Evolutionary conservation across 768 basidiomycete genomes (phyloP).

Genomic region (Cubamyces sp.): DNA sequence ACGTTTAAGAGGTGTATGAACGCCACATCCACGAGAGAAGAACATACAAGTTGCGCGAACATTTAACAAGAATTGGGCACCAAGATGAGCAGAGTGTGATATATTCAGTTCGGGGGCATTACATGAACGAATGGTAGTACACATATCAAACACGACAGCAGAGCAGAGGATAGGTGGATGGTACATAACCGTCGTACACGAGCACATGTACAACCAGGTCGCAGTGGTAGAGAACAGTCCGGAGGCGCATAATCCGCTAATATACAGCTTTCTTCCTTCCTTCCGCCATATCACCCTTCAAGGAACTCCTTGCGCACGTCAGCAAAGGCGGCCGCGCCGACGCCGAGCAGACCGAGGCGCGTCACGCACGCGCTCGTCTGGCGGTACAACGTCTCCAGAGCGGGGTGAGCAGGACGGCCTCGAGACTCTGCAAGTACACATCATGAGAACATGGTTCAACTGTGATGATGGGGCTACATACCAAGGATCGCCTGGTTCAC

Average conservation of each 20-base stretch:
- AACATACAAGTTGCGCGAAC: not conserved
- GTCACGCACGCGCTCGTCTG: conserved; percentile 69
- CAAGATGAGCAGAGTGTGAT: not conserved
- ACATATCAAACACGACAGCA: conserved; percentile 11
- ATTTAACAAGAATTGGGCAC: not conserved
- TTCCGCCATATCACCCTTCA: conserved; percentile 38
- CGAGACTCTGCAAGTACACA: conserved; percentile 62
- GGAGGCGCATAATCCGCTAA: conserved; percentile 1
- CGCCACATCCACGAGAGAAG: too few species aligned
- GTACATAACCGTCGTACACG: conserved; percentile 1
- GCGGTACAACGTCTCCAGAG: conserved; percentile 78
- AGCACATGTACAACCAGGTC: conserved; percentile 2
- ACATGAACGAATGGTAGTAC: conserved; percentile 1
- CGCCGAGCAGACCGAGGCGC: conserved; percentile 74
- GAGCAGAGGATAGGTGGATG: not conserved
- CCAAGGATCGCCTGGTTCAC: conserved; percentile 84
- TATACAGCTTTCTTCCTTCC: conserved; percentile 1
- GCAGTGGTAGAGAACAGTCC: conserved; percentile 2
- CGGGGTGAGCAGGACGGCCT: conserved; percentile 69
- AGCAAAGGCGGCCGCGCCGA: conserved; percentile 79
- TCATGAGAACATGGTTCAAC: too few species aligned
- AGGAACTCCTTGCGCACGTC: conserved; percentile 79
- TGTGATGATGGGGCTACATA: conserved; percentile 33
- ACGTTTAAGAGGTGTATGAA: not conserved
- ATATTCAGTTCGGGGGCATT: not conserved